Evolutionary conservation across 2,329 filamentous ascomycete species (phyloP), one percentile per base, ranked within the genome.

Genomic region (Orbilia javanica): DNA sequence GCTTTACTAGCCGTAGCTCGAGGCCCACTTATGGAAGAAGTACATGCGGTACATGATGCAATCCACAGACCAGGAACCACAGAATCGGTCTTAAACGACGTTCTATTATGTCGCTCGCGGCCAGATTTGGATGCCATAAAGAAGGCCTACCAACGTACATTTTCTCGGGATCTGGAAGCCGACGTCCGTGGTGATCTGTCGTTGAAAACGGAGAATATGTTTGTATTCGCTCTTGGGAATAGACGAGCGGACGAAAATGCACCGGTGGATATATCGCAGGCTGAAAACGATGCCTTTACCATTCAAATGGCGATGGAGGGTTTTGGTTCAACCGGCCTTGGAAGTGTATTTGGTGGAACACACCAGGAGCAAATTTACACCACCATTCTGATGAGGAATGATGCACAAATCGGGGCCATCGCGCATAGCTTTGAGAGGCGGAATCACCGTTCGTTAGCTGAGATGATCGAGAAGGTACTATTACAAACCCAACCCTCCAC

Each of bases 121-220:
- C 94, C 94, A 42, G 95, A 98, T 81, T 87, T 99, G 39, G 88
- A 89, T 67, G 93, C 93, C 44, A 97, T 99, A 86, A 97, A 96
- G 85, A 84, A 86, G 60, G 88, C 90, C 13, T 99, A 97, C 84
- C 88, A 90, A 57, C 88, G 88, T 15, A 89, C 88, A 0, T 94
- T 90, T 85, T 86, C 87, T 34, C 87, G 87, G n/a, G 87, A 88
- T 15, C 88, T 98, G 0, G 91, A 94, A 81, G 85, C 86, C 10
- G 92, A 92, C 67, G 89, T 98, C 79, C 90, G 89, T 80, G 89
- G 88, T 20, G 95, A 98, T 81, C 86, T 98, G 20, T 95, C 92
- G 80, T 88, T 92, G 84, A 96, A 96, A 85, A 97, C 95, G 0
- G 90, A 95, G 83, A 87, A 90, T 20, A 90, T 97, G 81, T 98